Conservation (phyloP, 1,139 yeast genomes). For the Suhomyces ambrosiae region DNA sequence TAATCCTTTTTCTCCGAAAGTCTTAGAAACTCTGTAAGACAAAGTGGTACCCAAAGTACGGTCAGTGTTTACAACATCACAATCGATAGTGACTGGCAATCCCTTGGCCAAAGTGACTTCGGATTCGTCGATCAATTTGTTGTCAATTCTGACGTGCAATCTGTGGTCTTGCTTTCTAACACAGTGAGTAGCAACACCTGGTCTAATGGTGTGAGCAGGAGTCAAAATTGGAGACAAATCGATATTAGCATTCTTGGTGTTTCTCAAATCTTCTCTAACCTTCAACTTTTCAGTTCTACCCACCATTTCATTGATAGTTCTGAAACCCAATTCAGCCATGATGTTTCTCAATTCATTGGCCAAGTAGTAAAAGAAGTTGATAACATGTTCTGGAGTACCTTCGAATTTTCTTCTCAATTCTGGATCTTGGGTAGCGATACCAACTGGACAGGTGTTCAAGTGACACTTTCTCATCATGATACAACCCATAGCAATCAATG, state of each 20-base stretch:
- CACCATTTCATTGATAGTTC: constrained; percentile 96
- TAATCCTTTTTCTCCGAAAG: constrained; percentile 88
- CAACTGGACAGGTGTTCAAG: constrained; percentile 92
- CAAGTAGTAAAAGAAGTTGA: constrained; percentile 93
- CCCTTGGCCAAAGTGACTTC: constrained; percentile 93
- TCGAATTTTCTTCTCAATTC: constrained; percentile 86
- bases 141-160: constrained; percentile 88
- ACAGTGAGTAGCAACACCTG: constrained; percentile 95
- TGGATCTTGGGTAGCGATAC: constrained; percentile 98
- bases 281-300: constrained; percentile 91
- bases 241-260: constrained; percentile 87
- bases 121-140: constrained; percentile 93
- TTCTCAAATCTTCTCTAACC: constrained; percentile 83
- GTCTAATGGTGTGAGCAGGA: constrained; percentile 95
- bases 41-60: constrained; percentile 94
- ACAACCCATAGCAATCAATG: constrained; percentile 97
- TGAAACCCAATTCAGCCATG: constrained; percentile 94
- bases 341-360: constrained; percentile 88
- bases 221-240: constrained; percentile 92
- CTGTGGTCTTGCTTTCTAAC: constrained; percentile 94
- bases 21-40: constrained; percentile 90
- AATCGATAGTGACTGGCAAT: constrained; percentile 89
- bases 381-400: constrained; percentile 98
- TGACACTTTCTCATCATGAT: constrained; percentile 87
- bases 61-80: constrained; percentile 92